Percentiles rank a stretch among this genome's conserved stretches.
Evolutionary conservation across 75 land plant genomes (phyloP).

Genomic region (Selaginella tamariscina): DNA sequence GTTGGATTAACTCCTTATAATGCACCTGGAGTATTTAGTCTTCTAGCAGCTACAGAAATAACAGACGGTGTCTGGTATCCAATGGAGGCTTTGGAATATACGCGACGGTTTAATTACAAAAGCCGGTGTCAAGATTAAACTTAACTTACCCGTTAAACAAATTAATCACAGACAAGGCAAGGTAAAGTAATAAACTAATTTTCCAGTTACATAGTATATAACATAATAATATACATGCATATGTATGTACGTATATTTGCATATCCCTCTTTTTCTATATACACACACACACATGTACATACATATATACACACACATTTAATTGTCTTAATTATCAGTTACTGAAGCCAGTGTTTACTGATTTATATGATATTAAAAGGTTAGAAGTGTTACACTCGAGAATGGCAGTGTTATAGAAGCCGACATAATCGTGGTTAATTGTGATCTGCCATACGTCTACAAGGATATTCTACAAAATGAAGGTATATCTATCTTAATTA

Average conservation of each 20-base stretch:
- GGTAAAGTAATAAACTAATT: too few species aligned
- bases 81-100: background rate
- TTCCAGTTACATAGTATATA: too few species aligned
- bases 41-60: constrained; percentile 8
- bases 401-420: background rate
- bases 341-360: background rate
- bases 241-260: too few species aligned
- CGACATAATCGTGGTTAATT: background rate
- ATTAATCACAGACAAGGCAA: background rate
- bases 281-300: too few species aligned
- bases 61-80: constrained; percentile 11
- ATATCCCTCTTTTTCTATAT: too few species aligned
- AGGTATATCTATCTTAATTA: too few species aligned
- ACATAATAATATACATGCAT: too few species aligned
- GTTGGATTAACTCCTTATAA: constrained; percentile 8
- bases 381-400: background rate
- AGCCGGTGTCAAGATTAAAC: background rate
- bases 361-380: background rate
- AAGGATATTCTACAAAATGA: background rate
- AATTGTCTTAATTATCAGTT: too few species aligned
- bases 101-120: background rate
- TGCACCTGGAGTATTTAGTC: constrained; percentile 12
- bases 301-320: too few species aligned
- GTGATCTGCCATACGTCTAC: background rate
- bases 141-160: background rate